A percentile compares a stretch with the other conserved stretches of the same genome.
Conservation (phyloP, 352 stramenopile genomes). For the Pythium aphanidermatum region DNA sequence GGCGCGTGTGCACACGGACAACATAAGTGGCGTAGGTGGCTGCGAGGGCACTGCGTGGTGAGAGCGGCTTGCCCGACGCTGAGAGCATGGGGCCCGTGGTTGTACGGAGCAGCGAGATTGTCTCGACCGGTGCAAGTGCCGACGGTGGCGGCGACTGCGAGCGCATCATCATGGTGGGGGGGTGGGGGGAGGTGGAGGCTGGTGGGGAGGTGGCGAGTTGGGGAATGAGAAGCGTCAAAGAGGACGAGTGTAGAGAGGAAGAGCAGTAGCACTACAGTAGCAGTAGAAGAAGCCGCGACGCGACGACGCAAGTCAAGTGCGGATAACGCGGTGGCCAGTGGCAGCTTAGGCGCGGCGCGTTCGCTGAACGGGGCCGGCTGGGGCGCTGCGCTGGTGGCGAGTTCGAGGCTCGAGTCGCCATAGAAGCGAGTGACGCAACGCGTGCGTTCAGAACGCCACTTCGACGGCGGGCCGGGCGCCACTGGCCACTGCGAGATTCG, state of each 20-base stretch:
- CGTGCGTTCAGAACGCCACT: neutral
- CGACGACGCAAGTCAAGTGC: slow-evolving; percentile 9
- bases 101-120: slow-evolving; percentile 10
- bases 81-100: neutral
- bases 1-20: slow-evolving; percentile 8
- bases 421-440: neutral
- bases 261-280: neutral
- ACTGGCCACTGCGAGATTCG: too few relatives aligned
- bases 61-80: neutral
- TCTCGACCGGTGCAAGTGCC: slow-evolving; percentile 6
- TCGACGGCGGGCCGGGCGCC: too few relatives aligned
- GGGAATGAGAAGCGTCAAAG: slow-evolving; percentile 4
- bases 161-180: slow-evolving; percentile 2
- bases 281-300: neutral
- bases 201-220: slow-evolving; percentile 2
- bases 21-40: slow-evolving; percentile 14
- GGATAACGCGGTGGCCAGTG: slow-evolving; percentile 6
- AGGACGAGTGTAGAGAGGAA: neutral
- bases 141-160: neutral
- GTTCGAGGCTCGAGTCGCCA: neutral
- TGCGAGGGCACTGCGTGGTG: slow-evolving; percentile 7
- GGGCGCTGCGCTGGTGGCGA: slow-evolving; percentile 4
- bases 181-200: neutral
- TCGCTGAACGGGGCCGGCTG: slow-evolving; percentile 9
- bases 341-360: slow-evolving; percentile 4